These are phyloP conservation scores for Cordia subcordata DNA, from an alignment of 257 asterid species.

Conservation along the genomic window DNA sequence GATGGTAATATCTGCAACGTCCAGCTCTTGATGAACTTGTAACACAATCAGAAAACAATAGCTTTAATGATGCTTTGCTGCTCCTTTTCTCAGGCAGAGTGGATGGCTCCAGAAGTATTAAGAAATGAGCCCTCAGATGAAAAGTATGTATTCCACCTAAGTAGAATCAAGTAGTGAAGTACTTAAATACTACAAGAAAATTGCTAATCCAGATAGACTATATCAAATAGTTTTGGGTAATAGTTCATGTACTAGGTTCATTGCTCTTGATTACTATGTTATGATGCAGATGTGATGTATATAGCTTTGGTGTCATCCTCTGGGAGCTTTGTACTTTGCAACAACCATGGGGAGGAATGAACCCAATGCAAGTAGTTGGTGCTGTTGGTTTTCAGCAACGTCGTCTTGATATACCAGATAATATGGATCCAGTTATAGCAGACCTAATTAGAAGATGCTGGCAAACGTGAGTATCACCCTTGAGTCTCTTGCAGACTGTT, in stretches of 20 bases:
- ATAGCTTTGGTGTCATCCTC: conserved; percentile 80
- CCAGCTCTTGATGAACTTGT: too few species aligned
- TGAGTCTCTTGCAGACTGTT: background rate
- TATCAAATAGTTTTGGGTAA: background rate
- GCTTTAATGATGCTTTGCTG: conserved; percentile 17
- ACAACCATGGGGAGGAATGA: conserved; percentile 99
- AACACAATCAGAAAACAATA: background rate
- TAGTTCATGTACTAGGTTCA: background rate
- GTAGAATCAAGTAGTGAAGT: background rate
- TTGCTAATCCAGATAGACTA: background rate
- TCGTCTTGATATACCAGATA: conserved; percentile 86
- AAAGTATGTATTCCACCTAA: conserved; percentile 48
- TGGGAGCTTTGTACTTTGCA: conserved; percentile 94
- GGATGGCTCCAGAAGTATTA: conserved; percentile 99
- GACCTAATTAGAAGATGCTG: conserved; percentile 75
- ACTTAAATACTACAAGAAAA: background rate
- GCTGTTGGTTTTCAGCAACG: conserved; percentile 98
- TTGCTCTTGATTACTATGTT: conserved; percentile 9
- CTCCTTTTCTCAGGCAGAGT: conserved; percentile 77
- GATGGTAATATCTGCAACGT: too few species aligned
- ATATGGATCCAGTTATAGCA: conserved; percentile 68
- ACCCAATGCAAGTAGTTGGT: conserved; percentile 98
- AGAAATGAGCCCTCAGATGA: conserved; percentile 96
- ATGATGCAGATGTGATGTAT: conserved; percentile 81
- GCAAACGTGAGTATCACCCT: conserved; percentile 68